Evolutionary conservation across 225 moss, liverwort and hornwort species (phyloP), one percentile per base, ranked within the genome.

Genomic region (Marchantia paleacea): DNA sequence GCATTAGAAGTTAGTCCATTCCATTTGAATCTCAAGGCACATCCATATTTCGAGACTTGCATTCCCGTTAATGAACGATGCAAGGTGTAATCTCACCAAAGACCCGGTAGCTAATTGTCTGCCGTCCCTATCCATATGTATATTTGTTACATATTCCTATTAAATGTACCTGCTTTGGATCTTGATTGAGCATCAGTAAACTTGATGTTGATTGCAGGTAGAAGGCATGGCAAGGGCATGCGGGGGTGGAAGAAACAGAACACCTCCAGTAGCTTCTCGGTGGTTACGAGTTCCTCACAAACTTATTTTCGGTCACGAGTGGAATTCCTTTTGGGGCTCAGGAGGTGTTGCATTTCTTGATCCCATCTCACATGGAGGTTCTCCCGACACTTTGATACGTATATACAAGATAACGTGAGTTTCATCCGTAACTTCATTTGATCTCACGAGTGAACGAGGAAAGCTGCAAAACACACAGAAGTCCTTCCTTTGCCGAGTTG

Each of bases 281-380:
- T 93, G 95, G 95, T 26, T 82, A 0, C 68, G 70, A 68, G 84
- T 93, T 28, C 84, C 85, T 60, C 76, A 92, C 81, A 86, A 87
- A 80, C 77, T 95, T 69, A 90, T 92, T 75, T 95, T 93, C 63
- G 95, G 92, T 12, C 87, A 83, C 76, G 22, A 86, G 75, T 77
- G 81, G 73, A 86, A 85, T 20, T 25, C 20, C 61, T 88, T 75
- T 71, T 93, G 95, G 95, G 91, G 93, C 52, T 52, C 48, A 55
- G 95, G 95, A 85, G 95, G 95, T 72, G 95, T 92, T 86, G 95
- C 95, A 0, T 95, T 95, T 61, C 82, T 95, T 18, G 82, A 93
- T 69, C 95, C 92, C 72, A 28, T 89, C 71, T 75, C 88, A 50
- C 88, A 92, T 86, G 75, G 82, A 67, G 88, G 85, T 78, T 65